Conservation (phyloP, 192 early-diverging fungal species). For the Phycomyces nitens region DNA sequence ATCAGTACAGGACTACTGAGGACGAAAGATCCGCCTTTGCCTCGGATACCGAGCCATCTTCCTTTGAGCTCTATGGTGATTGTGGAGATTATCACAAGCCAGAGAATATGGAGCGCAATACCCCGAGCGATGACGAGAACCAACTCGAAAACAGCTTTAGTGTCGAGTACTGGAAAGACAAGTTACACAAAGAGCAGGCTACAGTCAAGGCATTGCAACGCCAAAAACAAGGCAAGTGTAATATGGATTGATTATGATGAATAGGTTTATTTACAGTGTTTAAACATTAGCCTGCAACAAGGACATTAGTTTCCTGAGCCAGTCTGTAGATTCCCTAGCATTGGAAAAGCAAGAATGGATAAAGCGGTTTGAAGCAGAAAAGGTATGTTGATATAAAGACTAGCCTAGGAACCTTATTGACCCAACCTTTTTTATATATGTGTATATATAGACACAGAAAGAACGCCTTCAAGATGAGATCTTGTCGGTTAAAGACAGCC, state of each 20-base stretch:
- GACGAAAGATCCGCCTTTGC: too few relatives aligned
- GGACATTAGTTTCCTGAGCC: conserved; percentile 26
- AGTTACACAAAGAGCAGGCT: conserved; percentile 24
- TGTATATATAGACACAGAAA: conserved; percentile 6
- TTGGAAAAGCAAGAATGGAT: conserved; percentile 21
- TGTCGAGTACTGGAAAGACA: conserved; percentile 12
- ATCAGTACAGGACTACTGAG: too few relatives aligned
- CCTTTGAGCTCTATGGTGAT: too few relatives aligned
- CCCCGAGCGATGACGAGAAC: too few relatives aligned
- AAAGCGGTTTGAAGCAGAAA: conserved; percentile 21
- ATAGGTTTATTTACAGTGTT: too few relatives aligned
- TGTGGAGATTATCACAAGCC: too few relatives aligned
- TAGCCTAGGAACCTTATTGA: too few relatives aligned
- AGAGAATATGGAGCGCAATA: too few relatives aligned
- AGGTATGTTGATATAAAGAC: conserved; percentile 4
- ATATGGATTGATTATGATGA: background rate
- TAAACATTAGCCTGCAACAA: conserved; percentile 24
- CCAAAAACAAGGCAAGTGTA: conserved; percentile 31
- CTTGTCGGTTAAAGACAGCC: conserved; percentile 10
- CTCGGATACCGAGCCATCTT: too few relatives aligned
- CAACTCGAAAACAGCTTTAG: too few relatives aligned
- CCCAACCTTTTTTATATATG: too few relatives aligned
- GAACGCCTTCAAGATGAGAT: conserved; percentile 23
- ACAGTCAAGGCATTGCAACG: conserved; percentile 23
- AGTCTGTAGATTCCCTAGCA: conserved; percentile 20